phyloP scores from a whole-genome alignment of 805 yeast genomes.

The Saccharomycopsis synnaedendra region DNA sequence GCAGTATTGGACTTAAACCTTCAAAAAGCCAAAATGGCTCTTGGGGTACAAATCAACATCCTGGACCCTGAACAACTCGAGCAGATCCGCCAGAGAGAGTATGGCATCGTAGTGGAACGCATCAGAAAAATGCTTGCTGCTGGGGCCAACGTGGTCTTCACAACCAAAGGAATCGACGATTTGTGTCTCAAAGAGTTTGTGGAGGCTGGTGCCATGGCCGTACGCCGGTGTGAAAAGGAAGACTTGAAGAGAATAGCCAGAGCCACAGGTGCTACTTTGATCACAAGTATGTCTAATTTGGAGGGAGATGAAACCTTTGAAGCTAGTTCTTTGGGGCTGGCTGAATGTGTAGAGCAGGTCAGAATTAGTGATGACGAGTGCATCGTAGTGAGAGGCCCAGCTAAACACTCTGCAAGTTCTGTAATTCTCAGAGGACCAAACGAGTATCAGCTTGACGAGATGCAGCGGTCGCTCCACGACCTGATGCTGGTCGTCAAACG shows the following conservation, averaged over 20 bases:
- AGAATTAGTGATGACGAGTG: conserved; percentile 95
- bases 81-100: conserved; percentile 80
- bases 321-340: conserved; percentile 71
- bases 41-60: conserved; percentile 95
- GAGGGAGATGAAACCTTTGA: conserved; percentile 95
- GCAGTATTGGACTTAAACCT: conserved; percentile 87
- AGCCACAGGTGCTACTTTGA: conserved; percentile 93
- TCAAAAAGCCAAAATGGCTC: conserved; percentile 94
- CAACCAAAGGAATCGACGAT: conserved; percentile 94
- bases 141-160: conserved; percentile 87
- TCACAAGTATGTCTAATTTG: conserved; percentile 78
- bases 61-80: conserved; percentile 97
- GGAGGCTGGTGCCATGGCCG: conserved; percentile 88
- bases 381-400: conserved; percentile 80
- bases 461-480: conserved; percentile 96
- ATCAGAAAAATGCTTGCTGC: conserved; percentile 69
- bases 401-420: conserved; percentile 84
- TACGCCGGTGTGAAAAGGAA: conserved; percentile 93
- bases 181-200: conserved; percentile 84
- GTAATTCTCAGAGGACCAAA: conserved; percentile 92
- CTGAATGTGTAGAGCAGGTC: conserved; percentile 85
- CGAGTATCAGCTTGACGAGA: conserved; percentile 91
- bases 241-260: conserved; percentile 94
- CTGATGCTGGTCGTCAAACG: conserved; percentile 91
- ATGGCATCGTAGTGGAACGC: conserved; percentile 75